Percentiles rank a stretch among this genome's conserved stretches.
These are phyloP conservation scores for Acacia acuminata DNA, from an alignment of 306 rosid species.

Conservation along the genomic window DNA sequence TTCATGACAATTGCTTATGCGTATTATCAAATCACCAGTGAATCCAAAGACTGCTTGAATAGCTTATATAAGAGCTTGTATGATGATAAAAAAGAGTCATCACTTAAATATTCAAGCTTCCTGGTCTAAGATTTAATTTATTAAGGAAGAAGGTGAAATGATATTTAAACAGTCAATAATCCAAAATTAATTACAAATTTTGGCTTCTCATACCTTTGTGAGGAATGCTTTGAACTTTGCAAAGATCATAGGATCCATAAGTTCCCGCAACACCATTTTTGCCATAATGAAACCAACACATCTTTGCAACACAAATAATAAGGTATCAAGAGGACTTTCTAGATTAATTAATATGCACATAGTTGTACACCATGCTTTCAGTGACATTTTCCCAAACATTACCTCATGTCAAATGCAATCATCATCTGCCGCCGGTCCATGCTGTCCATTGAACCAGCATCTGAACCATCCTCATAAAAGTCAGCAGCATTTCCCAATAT, in stretches of 20 bases:
- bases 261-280: constrained; percentile 93
- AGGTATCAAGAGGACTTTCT: constrained; percentile 34
- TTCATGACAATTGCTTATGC: not conserved
- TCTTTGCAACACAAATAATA: constrained; percentile 51
- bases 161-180: constrained; percentile 24
- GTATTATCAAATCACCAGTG: not conserved
- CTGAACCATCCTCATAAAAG: constrained; percentile 64
- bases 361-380: constrained; percentile 23
- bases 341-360: constrained; percentile 11
- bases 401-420: constrained; percentile 99
- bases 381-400: constrained; percentile 22
- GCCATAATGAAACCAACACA: constrained; percentile 94
- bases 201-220: constrained; percentile 62
- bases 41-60: not conserved
- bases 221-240: constrained; percentile 83
- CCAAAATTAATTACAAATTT: not conserved
- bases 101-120: constrained; percentile 20
- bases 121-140: constrained; percentile 1
- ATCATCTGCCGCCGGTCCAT: constrained; percentile 92
- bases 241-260: constrained; percentile 81
- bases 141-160: not conserved
- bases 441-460: constrained; percentile 52
- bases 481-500: constrained; percentile 92
- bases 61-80: not conserved
- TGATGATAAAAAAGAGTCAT: constrained; percentile 15